phyloP scores from a whole-genome alignment of 2,329 filamentous ascomycete genomes.

The Colletotrichum tofieldiae region DNA sequence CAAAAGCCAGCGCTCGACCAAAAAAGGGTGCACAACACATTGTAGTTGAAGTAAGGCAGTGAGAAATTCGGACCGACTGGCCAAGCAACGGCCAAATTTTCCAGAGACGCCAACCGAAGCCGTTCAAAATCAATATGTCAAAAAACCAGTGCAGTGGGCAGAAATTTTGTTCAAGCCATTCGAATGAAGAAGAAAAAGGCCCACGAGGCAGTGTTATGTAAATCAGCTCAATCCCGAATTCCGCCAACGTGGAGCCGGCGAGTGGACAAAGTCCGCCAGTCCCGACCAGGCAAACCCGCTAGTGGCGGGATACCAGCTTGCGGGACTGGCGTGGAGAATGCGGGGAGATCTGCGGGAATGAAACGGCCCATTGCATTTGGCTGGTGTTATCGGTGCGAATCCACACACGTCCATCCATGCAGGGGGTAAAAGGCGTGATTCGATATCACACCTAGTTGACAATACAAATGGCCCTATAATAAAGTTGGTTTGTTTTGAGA shows the following conservation, averaged over 20 bases:
- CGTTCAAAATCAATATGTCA: neutral
- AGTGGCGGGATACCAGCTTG: conserved; percentile 31
- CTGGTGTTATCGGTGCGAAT: conserved; percentile 1
- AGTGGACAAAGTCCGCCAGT: conserved; percentile 26
- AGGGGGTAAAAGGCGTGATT: conserved; percentile 7
- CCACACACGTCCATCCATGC: neutral
- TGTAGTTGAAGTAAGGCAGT: neutral
- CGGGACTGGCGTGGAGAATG: conserved; percentile 23
- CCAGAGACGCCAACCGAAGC: neutral
- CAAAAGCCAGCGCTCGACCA: too few relatives aligned
- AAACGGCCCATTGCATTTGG: neutral
- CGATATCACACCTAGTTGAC: neutral
- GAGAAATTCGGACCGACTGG: too few relatives aligned
- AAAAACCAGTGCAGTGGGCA: neutral
- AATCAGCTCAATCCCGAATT: conserved; percentile 21
- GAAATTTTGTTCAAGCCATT: neutral
- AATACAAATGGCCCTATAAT: neutral
- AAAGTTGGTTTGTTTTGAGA: neutral
- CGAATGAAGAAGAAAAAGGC: neutral
- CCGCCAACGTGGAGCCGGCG: conserved; percentile 23
- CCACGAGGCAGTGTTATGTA: conserved; percentile 2
- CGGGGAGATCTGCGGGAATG: conserved; percentile 36
- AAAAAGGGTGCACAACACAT: neutral
- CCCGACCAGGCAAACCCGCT: conserved; percentile 34
- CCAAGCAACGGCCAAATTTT: too few relatives aligned